These are phyloP conservation scores for Pseudotulostoma volvatum DNA, from an alignment of 495 filamentous ascomycete genomes.

Conservation along the genomic window DNA sequence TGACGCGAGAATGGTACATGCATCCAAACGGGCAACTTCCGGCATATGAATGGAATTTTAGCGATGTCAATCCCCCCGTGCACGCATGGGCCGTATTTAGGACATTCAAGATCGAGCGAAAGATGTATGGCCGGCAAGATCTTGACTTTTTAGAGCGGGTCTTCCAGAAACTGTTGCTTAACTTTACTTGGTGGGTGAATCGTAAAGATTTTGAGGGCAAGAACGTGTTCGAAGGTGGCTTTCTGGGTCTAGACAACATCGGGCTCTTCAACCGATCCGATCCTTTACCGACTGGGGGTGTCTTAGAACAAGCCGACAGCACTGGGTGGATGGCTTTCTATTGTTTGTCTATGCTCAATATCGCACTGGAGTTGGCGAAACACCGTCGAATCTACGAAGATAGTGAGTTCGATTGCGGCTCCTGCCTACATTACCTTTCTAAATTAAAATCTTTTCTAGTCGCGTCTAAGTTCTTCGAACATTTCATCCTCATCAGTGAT, in stretches of 20 bases:
- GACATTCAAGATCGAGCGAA: constrained; percentile 93
- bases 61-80: constrained; percentile 91
- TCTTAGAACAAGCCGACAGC: constrained; percentile 88
- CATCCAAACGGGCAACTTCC: constrained; percentile 92
- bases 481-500: constrained; percentile 94
- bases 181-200: constrained; percentile 99
- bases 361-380: constrained; percentile 84
- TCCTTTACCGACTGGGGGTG: constrained; percentile 81
- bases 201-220: constrained; percentile 87
- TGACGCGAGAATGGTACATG: constrained; percentile 98
- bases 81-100: constrained; percentile 93
- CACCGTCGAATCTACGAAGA: constrained; percentile 95
- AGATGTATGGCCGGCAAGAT: constrained; percentile 88
- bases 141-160: constrained; percentile 90
- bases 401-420: constrained; percentile 21
- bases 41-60: constrained; percentile 95
- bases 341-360: constrained; percentile 88
- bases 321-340: constrained; percentile 99
- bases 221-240: constrained; percentile 93
- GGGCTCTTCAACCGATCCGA: constrained; percentile 97
- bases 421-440: constrained; percentile 1
- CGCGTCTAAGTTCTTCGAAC: constrained; percentile 96
- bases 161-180: constrained; percentile 87
- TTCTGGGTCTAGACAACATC: constrained; percentile 94
- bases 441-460: constrained; percentile 30